These are phyloP conservation scores for Exophiala bonariae DNA, from an alignment of 2,329 filamentous ascomycete genomes.

Conservation along the genomic window DNA sequence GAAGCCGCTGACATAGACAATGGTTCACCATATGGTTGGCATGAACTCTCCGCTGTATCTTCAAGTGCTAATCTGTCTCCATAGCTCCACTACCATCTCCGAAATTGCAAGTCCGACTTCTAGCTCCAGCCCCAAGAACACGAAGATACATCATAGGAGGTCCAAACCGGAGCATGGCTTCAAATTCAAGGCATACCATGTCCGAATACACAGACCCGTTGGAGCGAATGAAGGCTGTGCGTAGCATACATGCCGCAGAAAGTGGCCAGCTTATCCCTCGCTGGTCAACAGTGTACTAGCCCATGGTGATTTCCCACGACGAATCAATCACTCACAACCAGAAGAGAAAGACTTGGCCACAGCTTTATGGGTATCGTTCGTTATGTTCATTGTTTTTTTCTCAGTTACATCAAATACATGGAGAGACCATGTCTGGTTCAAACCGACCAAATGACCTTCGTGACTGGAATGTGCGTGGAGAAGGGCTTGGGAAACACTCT, in stretches of 20 bases:
- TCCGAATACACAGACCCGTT: constrained; percentile 20
- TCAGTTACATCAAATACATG: too few species aligned
- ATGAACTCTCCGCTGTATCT: background rate
- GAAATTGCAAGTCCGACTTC: background rate
- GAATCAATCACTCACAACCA: too few species aligned
- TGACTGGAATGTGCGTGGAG: too few species aligned
- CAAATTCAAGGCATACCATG: constrained; percentile 7
- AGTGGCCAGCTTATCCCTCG: constrained; percentile 24
- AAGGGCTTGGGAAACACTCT: too few species aligned
- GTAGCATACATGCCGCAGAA: constrained; percentile 28
- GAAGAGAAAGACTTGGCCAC: too few species aligned
- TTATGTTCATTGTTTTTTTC: too few species aligned
- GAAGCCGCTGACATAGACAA: constrained; percentile 10
- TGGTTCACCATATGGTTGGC: constrained; percentile 11
- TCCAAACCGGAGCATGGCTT: constrained; percentile 3
- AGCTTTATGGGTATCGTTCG: too few species aligned
- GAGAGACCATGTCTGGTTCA: too few species aligned
- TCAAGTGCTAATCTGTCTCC: background rate
- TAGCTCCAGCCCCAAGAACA: background rate
- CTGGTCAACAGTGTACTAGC: constrained; percentile 11
- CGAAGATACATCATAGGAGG: constrained; percentile 21
- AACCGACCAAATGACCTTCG: too few species aligned
- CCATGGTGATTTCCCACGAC: constrained; percentile 6
- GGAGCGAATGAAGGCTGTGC: constrained; percentile 27
- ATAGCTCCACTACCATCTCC: background rate